Base-by-base conservation (phyloP, 768 basidiomycete genomes). In the Cubamyces lactineus region DNA sequence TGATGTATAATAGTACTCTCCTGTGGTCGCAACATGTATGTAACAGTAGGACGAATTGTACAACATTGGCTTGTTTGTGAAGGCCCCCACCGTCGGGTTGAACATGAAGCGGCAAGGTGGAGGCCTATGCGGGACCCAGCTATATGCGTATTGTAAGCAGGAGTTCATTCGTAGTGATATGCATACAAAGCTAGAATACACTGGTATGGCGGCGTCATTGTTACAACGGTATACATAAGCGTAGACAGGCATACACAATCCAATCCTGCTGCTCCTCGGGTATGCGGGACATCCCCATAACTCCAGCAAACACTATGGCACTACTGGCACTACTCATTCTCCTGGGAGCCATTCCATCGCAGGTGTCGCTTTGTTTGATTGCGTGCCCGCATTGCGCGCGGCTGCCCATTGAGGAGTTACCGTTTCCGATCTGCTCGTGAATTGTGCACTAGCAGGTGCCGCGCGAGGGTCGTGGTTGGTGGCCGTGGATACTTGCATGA, bases 401-500 rank as follows among this genome's bases (percentile, higher is more conserved):
- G 39, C 48, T 19, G 34, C 56, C 62, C 53, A 58, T 38, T 60
- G 63, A 15, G 63, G 63, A 2, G 59, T 64, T 5, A 64, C 63
- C 12, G 63, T 60, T 45, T 56, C 63, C 15, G 59, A 64, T n/a
- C 63, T 43, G 16, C 19, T 39, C 5, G 62, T 56, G 57, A 48
- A 51, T 2, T 19, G 51, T 19, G 52, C 28, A 42, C 52, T 59
- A 2, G 51, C 38, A 17, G 41, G 45, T 23, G 23, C 39, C n/a
- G 56, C 48, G 12, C 28, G 46, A 26, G 3, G 42, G 41, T 13
- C 26, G 45, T 5, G 51, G n/a, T 23, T 41, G 4, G 45, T 23
- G 17, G 58, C 43, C 19, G 59, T 43, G 2, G 68, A 60, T 1
- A 50, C 23, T 6, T 55, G 67, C 73, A 81, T 75, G 71, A 82